phyloP scores from a whole-genome alignment of 2,329 filamentous ascomycete genomes.

The Bipolaris sorokiniana region DNA sequence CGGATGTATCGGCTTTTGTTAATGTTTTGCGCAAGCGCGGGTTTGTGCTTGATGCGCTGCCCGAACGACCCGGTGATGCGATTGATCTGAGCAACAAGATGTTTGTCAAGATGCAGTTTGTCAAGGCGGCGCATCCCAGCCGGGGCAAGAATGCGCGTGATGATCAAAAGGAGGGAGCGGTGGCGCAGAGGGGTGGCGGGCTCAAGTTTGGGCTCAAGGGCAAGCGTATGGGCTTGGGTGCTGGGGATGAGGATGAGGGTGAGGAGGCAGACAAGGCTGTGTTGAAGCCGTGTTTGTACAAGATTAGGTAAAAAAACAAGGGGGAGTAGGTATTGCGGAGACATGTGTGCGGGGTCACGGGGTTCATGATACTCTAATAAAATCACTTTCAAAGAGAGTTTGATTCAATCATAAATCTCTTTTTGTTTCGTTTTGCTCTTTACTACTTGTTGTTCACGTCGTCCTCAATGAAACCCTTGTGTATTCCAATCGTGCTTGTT shows the following conservation, averaged over 20 bases:
- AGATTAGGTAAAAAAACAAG: slow-evolving; percentile 63
- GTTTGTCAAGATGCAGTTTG: slow-evolving; percentile 97
- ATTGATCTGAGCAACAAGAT: slow-evolving; percentile 92
- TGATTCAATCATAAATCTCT: neutral
- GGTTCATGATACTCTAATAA: neutral
- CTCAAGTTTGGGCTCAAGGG: slow-evolving; percentile 36
- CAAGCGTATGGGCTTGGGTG: slow-evolving; percentile 13
- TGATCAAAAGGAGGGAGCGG: slow-evolving; percentile 39
- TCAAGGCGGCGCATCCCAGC: slow-evolving; percentile 77
- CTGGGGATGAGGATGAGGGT: slow-evolving; percentile 51
- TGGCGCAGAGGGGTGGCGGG: slow-evolving; percentile 51
- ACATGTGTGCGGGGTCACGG: neutral
- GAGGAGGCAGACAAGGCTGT: slow-evolving; percentile 70
- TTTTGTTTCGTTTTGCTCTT: neutral
- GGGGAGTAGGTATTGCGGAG: neutral
- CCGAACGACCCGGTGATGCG: slow-evolving; percentile 63
- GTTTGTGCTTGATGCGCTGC: slow-evolving; percentile 70
- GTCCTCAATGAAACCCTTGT: neutral
- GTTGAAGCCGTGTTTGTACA: slow-evolving; percentile 95
- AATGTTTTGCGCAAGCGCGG: slow-evolving; percentile 80
- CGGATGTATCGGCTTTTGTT: slow-evolving; percentile 86
- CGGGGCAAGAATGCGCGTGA: slow-evolving; percentile 73
- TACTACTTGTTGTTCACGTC: neutral
- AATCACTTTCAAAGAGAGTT: neutral
- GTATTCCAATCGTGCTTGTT: neutral